Base-by-base conservation (phyloP, 768 basidiomycete genomes). In the Naganishia vishniacii region DNA sequence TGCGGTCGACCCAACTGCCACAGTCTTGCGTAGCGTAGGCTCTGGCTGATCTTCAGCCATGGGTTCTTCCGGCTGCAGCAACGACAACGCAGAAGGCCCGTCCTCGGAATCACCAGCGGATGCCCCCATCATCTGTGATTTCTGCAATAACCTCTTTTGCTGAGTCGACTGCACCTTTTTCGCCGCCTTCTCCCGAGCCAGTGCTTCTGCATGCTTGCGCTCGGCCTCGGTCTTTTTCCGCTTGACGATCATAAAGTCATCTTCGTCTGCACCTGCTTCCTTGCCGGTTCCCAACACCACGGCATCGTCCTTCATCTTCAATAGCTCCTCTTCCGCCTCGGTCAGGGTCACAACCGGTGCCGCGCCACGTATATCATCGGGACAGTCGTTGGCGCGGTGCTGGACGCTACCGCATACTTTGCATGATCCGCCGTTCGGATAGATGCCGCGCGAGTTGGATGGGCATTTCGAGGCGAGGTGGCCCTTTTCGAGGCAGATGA, bases 361-460 rank as follows among this genome's bases (percentile, higher is more conserved):
- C 26, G 32, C 25, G 31, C 69, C 65, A 28, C 68, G 62, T 44
- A 68, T 73, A 56, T 65, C 66, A 32, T 66, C 78, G 16, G 78
- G 81, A 73, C 93, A 97, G 75, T 94, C 84, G 72, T 84, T 88
- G 0, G 89, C 91, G 7, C 93, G 82, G 78, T 95, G 93, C 2
- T 84, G 82, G 5, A 85, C 91, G 62, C 88, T 84, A 8, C 86
- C 85, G 71, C 93, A 97, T 9, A 95, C 80, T 71, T 91, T 93
- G 72, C 93, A 97, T 64, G 81, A 83, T 2, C 93, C 93, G 26
- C 91, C 91, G 65, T 94, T 87, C 0, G 91, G 89, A 70, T 95
- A 95, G 26, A 94, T 81, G 0, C 92, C 91, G 69, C 84, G 88
- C 0, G 83, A 82, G 72, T 95, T 95, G 70, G 86, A 78, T 0